Conservation (phyloP, 2,329 filamentous ascomycete genomes). For the Phoma herbarum region DNA sequence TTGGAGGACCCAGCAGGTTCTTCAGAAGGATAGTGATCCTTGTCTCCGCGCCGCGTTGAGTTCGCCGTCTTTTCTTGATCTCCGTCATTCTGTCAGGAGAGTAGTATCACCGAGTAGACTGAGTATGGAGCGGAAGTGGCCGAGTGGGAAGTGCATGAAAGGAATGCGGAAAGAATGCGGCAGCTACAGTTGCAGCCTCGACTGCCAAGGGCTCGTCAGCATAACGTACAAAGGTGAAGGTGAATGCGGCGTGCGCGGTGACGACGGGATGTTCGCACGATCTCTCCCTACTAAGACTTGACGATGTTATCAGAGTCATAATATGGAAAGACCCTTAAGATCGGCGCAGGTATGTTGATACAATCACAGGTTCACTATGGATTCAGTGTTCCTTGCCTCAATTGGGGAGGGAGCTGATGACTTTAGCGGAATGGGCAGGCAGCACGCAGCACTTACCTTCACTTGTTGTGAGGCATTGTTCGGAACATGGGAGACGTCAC, state of each 20-base stretch:
- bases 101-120: too few species aligned
- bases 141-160: background rate
- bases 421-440: background rate
- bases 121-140: too few species aligned
- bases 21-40: background rate
- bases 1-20: background rate
- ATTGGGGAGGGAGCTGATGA: background rate
- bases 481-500: constrained; percentile 15
- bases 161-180: too few species aligned
- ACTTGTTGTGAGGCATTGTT: background rate
- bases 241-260: background rate
- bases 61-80: background rate
- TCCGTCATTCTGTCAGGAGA: background rate
- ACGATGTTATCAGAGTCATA: background rate
- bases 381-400: background rate
- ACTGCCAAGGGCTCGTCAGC: background rate
- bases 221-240: background rate
- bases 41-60: background rate
- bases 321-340: background rate
- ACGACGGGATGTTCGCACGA: background rate
- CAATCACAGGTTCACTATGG: background rate
- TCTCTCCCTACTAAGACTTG: background rate
- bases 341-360: background rate
- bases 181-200: background rate
- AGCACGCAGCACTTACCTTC: background rate